phyloP scores from a whole-genome alignment of 768 basidiomycete species.

The Mycena metata region DNA sequence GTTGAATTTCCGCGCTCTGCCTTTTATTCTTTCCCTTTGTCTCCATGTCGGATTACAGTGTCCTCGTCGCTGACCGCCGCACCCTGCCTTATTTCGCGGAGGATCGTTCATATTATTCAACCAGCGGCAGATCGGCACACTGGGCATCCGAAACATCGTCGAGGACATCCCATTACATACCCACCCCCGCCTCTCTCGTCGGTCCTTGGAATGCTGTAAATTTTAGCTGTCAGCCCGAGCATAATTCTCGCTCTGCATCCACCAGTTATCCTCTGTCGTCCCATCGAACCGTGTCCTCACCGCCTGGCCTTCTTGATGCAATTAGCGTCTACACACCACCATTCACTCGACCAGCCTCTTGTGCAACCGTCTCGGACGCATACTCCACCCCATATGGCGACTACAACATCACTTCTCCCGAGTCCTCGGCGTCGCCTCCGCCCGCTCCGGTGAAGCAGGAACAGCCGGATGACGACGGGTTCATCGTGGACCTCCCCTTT shows the following conservation, averaged over 20 bases:
- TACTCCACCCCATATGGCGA: constrained; percentile 26
- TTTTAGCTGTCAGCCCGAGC: constrained; percentile 33
- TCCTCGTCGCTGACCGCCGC: constrained; percentile 22
- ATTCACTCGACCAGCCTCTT: constrained; percentile 25
- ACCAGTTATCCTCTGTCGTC: constrained; percentile 16
- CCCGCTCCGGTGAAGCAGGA: constrained; percentile 46
- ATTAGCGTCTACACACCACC: constrained; percentile 25
- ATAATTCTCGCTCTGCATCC: constrained; percentile 33
- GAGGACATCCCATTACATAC: constrained; percentile 33
- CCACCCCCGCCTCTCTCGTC: constrained; percentile 33
- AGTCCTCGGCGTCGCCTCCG: constrained; percentile 16
- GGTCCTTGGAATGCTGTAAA: constrained; percentile 29
- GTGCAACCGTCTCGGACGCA: constrained; percentile 20
- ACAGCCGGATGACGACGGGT: constrained; percentile 53
- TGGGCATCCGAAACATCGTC: constrained; percentile 19
- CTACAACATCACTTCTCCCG: constrained; percentile 7
- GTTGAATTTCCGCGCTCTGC: neutral
- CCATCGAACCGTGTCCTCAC: neutral
- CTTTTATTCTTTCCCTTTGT: no score
- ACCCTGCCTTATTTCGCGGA: constrained; percentile 25
- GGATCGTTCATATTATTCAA: constrained; percentile 29
- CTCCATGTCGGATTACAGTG: constrained; percentile 24
- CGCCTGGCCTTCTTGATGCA: constrained; percentile 30
- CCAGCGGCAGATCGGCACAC: constrained; percentile 25
- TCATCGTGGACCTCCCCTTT: constrained; percentile 62